Conservation (phyloP, 2,329 filamentous ascomycete species). For the Rosellinia necatrix region DNA sequence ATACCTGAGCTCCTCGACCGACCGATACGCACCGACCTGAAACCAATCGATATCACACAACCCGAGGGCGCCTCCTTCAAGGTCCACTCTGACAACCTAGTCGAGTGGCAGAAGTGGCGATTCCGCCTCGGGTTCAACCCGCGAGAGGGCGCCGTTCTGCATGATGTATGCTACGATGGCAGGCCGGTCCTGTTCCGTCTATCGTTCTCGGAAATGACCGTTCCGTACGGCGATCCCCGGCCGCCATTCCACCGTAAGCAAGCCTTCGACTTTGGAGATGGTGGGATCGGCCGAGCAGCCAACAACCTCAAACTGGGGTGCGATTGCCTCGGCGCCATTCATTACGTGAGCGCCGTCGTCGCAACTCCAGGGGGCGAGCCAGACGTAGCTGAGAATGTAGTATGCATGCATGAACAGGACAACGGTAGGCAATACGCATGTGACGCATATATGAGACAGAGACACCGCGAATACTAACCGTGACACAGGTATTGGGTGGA, state of each 20-base stretch:
- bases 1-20: slow-evolving; percentile 55
- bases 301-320: slow-evolving; percentile 71
- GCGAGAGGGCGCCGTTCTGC: slow-evolving; percentile 64
- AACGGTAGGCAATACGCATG: slow-evolving; percentile 46
- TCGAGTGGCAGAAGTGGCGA: slow-evolving; percentile 53
- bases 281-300: slow-evolving; percentile 65
- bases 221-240: slow-evolving; percentile 66
- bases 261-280: slow-evolving; percentile 72
- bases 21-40: slow-evolving; percentile 57
- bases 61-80: slow-evolving; percentile 46
- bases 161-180: slow-evolving; percentile 65
- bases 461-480: slow-evolving; percentile 6
- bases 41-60: slow-evolving; percentile 75
- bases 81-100: slow-evolving; percentile 37
- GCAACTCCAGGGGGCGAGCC: slow-evolving; percentile 59
- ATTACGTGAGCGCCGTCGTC: slow-evolving; percentile 57
- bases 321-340: slow-evolving; percentile 70
- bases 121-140: slow-evolving; percentile 67
- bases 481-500: slow-evolving; percentile 62
- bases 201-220: slow-evolving; percentile 64
- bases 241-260: slow-evolving; percentile 68
- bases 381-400: slow-evolving; percentile 59
- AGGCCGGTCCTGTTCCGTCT: slow-evolving; percentile 63
- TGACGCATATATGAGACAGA: background rate
- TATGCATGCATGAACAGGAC: slow-evolving; percentile 73